Evolutionary conservation across 1,139 yeast species (phyloP).

Genomic region (Yamadazyma conglobata): DNA sequence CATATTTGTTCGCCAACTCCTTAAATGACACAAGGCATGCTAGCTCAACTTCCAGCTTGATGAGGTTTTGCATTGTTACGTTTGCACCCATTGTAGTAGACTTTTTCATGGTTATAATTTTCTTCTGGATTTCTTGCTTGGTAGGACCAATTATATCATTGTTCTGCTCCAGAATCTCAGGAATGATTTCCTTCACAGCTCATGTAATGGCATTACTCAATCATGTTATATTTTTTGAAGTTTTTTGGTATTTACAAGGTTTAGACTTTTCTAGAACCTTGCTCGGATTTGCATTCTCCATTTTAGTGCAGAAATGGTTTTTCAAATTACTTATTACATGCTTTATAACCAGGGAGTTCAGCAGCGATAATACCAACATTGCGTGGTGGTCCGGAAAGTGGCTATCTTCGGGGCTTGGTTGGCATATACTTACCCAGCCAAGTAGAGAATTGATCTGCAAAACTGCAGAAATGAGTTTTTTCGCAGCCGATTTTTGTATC

Average conservation of each 20-base stretch:
- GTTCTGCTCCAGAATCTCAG: slow-evolving; percentile 37
- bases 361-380: slow-evolving; percentile 46
- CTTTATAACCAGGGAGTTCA: slow-evolving; percentile 48
- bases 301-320: slow-evolving; percentile 42
- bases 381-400: slow-evolving; percentile 75
- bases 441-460: slow-evolving; percentile 54
- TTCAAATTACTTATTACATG: slow-evolving; percentile 37
- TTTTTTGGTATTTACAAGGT: slow-evolving; percentile 50
- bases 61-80: slow-evolving; percentile 41
- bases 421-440: slow-evolving; percentile 51
- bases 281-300: slow-evolving; percentile 43
- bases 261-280: slow-evolving; percentile 50
- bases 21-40: slow-evolving; percentile 34
- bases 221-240: slow-evolving; percentile 45
- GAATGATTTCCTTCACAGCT: slow-evolving; percentile 40
- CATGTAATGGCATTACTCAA: slow-evolving; percentile 42
- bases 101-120: slow-evolving; percentile 30
- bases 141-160: slow-evolving; percentile 45
- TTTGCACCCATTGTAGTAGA: slow-evolving; percentile 49
- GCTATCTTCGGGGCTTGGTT: slow-evolving; percentile 52
- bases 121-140: slow-evolving; percentile 39
- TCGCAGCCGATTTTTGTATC: slow-evolving; percentile 49
- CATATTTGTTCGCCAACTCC: slow-evolving; percentile 45
- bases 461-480: slow-evolving; percentile 50
- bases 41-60: slow-evolving; percentile 28